Percentiles rank a stretch among this genome's conserved stretches.
phyloP scores from a whole-genome alignment of 1,139 yeast species.

The Geotrichum europaeum region DNA sequence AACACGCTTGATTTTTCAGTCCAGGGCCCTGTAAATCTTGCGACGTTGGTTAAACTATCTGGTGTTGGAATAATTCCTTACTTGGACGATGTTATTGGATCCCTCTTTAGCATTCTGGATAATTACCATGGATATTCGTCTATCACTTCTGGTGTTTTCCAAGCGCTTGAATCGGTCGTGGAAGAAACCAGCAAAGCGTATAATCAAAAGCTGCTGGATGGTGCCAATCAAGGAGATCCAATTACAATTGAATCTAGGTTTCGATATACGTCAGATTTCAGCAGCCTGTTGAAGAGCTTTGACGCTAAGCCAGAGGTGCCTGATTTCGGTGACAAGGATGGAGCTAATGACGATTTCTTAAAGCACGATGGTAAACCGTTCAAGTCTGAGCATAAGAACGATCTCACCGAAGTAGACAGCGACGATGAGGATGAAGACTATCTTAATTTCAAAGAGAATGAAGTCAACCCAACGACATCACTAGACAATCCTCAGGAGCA shows the following conservation, averaged over 20 bases:
- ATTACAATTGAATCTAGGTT: constrained; percentile 7
- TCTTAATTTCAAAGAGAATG: constrained; percentile 24
- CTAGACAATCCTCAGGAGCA: constrained; percentile 29
- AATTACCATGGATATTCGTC: constrained; percentile 74
- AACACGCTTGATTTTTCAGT: constrained; percentile 69
- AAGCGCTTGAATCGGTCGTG: constrained; percentile 61
- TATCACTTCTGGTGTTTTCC: constrained; percentile 68
- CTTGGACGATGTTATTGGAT: constrained; percentile 63
- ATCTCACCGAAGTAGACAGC: constrained; percentile 20
- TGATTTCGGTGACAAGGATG: constrained; percentile 22
- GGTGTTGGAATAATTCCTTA: constrained; percentile 63
- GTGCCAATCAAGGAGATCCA: constrained; percentile 5
- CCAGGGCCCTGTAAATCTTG: constrained; percentile 60
- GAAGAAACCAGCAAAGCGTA: constrained; percentile 45
- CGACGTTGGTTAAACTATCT: constrained; percentile 60
- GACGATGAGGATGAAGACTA: constrained; percentile 28
- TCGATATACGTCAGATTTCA: constrained; percentile 19
- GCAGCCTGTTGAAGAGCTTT: constrained; percentile 23
- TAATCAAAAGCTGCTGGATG: constrained; percentile 14
- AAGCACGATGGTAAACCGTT: constrained; percentile 24
- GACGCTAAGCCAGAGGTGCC: constrained; percentile 15
- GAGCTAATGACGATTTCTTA: constrained; percentile 39
- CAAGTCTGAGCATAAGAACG: constrained; percentile 26
- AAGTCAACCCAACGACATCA: constrained; percentile 25
- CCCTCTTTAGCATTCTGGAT: constrained; percentile 72